phyloP scores from a whole-genome alignment of 345 rosid species.

The Acer campestre region DNA sequence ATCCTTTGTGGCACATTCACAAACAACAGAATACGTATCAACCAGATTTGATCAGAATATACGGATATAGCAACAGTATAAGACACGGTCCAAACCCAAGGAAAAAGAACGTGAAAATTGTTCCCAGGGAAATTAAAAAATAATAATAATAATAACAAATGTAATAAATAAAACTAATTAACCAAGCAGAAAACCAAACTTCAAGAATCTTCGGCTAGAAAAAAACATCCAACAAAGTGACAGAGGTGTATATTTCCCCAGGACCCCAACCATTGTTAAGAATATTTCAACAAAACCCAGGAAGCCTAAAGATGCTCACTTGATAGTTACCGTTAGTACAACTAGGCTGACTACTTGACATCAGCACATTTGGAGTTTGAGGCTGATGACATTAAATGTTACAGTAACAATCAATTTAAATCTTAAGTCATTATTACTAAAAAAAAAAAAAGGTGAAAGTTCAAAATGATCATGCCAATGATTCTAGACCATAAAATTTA shows the following conservation, averaged over 20 bases:
- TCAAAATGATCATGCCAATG: background rate
- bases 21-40: slow-evolving; percentile 24
- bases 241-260: background rate
- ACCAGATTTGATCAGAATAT: background rate
- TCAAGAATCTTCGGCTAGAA: background rate
- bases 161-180: background rate
- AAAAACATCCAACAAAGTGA: background rate
- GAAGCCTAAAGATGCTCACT: background rate
- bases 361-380: background rate
- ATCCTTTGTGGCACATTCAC: slow-evolving; percentile 35
- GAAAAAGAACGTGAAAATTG: background rate
- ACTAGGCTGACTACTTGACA: background rate
- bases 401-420: background rate
- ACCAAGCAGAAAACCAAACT: background rate
- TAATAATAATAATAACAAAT: background rate
- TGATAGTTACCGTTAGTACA: background rate
- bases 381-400: background rate
- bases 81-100: background rate
- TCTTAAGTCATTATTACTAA: background rate
- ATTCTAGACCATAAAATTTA: background rate
- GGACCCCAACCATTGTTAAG: no score
- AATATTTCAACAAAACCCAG: background rate
- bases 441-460: background rate
- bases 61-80: background rate
- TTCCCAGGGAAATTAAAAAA: background rate